Conservation (phyloP, 139 green algal species). For the Chlamydomonas applanata region DNA sequence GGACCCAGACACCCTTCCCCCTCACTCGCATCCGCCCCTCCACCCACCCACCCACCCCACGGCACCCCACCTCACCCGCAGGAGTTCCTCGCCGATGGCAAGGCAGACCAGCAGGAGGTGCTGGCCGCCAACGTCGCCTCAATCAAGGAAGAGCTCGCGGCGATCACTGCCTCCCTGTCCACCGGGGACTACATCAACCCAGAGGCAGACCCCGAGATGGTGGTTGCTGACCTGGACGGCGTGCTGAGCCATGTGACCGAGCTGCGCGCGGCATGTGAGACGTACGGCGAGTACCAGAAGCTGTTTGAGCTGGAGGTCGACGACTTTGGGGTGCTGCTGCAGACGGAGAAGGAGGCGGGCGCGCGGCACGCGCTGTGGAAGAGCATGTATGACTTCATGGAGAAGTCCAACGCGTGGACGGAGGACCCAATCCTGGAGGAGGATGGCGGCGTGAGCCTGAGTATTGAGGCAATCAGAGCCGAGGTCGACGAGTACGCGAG, state of each 20-base stretch:
- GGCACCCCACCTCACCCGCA: conserved; percentile 4
- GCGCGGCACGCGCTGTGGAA: conserved; percentile 64
- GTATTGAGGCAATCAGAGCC: conserved; percentile 52
- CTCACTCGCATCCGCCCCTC: too few relatives aligned
- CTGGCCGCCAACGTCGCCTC: conserved; percentile 48
- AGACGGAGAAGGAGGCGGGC: conserved; percentile 59
- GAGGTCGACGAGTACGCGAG: conserved; percentile 64
- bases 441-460: conserved; percentile 39
- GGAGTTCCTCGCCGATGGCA: conserved; percentile 75
- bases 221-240: conserved; percentile 45
- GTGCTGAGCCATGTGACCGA: conserved; percentile 35
- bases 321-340: conserved; percentile 48
- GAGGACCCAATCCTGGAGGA: conserved; percentile 64
- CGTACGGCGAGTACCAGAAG: conserved; percentile 29
- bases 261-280: conserved; percentile 18
- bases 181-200: conserved; percentile 51
- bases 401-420: conserved; percentile 64
- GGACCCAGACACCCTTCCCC: too few relatives aligned
- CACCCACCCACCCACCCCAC: too few relatives aligned
- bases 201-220: conserved; percentile 41
- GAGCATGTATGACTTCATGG: conserved; percentile 60
- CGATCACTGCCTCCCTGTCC: conserved; percentile 38
- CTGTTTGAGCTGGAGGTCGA: conserved; percentile 59
- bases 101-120: conserved; percentile 50
- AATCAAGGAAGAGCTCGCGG: conserved; percentile 62